These are phyloP conservation scores for Teratosphaeriaceae sp. DNA, from an alignment of 2,329 filamentous ascomycete species.

Conservation along the genomic window DNA sequence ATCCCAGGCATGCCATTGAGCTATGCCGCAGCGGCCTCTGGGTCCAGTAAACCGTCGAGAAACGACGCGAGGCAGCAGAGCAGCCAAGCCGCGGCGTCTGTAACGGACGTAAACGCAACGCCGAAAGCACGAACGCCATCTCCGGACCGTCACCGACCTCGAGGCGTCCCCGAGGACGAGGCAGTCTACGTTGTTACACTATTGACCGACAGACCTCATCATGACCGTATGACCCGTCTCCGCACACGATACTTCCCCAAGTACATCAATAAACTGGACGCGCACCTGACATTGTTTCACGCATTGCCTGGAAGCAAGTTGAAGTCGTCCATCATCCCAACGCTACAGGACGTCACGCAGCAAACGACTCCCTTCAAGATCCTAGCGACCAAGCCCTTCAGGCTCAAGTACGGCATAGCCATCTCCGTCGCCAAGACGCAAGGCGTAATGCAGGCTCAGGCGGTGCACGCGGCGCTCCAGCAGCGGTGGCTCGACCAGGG, in stretches of 20 bases:
- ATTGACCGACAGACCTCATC: constrained; percentile 32
- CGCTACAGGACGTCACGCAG: constrained; percentile 24
- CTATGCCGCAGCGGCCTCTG: constrained; percentile 2
- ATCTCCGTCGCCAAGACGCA: constrained; percentile 30
- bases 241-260: constrained; percentile 37
- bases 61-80: not conserved
- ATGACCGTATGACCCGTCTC: constrained; percentile 33
- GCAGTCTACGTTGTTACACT: constrained; percentile 40
- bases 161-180: constrained; percentile 15
- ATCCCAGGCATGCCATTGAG: constrained; percentile 4
- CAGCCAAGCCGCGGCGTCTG: not conserved
- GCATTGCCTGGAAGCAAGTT: constrained; percentile 37
- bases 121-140: not conserved
- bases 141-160: constrained; percentile 5
- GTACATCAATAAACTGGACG: constrained; percentile 36
- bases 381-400: constrained; percentile 33
- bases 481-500: constrained; percentile 30
- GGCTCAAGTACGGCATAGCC: constrained; percentile 35
- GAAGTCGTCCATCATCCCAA: constrained; percentile 28
- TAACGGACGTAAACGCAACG: not conserved
- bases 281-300: constrained; percentile 42
- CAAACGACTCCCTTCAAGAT: constrained; percentile 32
- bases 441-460: constrained; percentile 24
- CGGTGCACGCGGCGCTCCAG: constrained; percentile 31
- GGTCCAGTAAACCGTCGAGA: not conserved